phyloP scores from a whole-genome alignment of 306 rosid genomes.

The Urtica urens region DNA sequence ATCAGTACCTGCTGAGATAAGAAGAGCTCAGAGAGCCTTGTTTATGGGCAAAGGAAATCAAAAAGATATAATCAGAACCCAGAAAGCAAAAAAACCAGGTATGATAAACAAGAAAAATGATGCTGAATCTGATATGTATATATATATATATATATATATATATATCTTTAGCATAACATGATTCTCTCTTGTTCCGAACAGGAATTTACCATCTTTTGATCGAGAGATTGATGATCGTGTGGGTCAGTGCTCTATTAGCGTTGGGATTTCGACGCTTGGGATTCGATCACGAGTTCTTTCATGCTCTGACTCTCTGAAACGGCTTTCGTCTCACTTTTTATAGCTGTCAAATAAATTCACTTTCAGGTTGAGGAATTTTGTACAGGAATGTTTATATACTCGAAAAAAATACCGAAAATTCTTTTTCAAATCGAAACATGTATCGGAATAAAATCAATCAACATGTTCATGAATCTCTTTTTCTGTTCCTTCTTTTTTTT shows the following conservation, averaged over 20 bases:
- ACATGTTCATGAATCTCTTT: too few relatives aligned
- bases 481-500: too few relatives aligned
- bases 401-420: too few relatives aligned
- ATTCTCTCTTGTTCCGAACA: conserved; percentile 15
- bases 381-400: too few relatives aligned
- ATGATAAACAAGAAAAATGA: conserved; percentile 7
- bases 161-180: too few relatives aligned
- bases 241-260: conserved; percentile 20
- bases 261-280: conserved; percentile 24
- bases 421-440: too few relatives aligned
- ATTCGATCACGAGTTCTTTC: conserved; percentile 25
- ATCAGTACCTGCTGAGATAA: conserved; percentile 1
- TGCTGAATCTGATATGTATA: too few relatives aligned
- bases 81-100: conserved; percentile 19
- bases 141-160: too few relatives aligned
- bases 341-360: too few relatives aligned
- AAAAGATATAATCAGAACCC: conserved; percentile 2
- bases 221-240: conserved; percentile 17
- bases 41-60: conserved; percentile 4
- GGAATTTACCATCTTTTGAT: conserved; percentile 18
- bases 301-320: conserved; percentile 20
- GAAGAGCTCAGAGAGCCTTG: conserved; percentile 16
- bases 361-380: too few relatives aligned
- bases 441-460: too few relatives aligned
- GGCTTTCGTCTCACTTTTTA: too few relatives aligned